These are phyloP conservation scores for Hypoxylon lenormandii DNA, from an alignment of 495 filamentous ascomycete genomes.

Conservation along the genomic window DNA sequence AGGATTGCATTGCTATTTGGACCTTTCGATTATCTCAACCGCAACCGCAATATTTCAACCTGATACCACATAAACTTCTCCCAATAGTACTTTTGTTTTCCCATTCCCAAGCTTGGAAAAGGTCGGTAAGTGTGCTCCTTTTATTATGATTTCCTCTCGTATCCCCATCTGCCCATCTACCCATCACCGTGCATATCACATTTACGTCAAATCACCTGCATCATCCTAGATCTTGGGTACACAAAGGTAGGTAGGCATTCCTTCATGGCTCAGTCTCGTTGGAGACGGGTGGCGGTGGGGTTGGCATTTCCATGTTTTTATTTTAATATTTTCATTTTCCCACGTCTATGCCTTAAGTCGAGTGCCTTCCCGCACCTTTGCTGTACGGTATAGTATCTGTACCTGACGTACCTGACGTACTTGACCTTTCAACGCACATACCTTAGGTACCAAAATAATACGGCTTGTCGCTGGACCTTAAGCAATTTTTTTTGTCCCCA, in stretches of 20 bases:
- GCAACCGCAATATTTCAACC: conserved; percentile 42
- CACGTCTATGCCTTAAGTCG: neutral
- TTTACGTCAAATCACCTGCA: conserved; percentile 40
- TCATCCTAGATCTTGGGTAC: conserved; percentile 31
- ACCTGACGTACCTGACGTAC: neutral
- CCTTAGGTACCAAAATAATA: neutral
- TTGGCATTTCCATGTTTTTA: conserved; percentile 22
- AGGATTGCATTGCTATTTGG: conserved; percentile 24
- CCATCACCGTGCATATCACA: conserved; percentile 29
- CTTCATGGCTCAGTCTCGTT: neutral
- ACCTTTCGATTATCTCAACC: conserved; percentile 16
- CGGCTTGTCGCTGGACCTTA: neutral
- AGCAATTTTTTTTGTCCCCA: neutral
- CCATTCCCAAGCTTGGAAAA: conserved; percentile 12
- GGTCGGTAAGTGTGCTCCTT: conserved; percentile 30
- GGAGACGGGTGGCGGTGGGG: conserved; percentile 19
- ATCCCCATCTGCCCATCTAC: conserved; percentile 1
- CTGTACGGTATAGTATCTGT: neutral
- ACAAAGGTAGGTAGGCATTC: conserved; percentile 4
- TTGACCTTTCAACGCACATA: neutral
- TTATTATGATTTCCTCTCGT: neutral
- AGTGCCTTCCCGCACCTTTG: neutral
- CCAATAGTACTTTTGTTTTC: conserved; percentile 38
- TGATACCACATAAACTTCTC: conserved; percentile 37
- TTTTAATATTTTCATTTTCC: neutral